phyloP scores from a whole-genome alignment of 106 monocot species.

The Dioscorea dumetorum region DNA sequence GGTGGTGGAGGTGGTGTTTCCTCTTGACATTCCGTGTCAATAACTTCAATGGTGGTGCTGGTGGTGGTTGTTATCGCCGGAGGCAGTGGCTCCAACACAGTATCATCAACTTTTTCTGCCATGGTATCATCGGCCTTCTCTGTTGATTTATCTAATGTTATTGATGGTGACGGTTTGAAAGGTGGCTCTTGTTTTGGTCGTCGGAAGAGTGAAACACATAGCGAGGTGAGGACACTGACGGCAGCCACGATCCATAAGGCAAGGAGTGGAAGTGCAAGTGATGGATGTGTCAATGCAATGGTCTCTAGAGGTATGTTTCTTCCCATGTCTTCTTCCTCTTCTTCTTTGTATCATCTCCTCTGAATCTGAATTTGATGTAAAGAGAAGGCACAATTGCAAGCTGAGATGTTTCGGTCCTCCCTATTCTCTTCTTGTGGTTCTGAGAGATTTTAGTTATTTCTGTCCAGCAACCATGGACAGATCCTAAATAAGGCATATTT shows the following conservation, averaged over 20 bases:
- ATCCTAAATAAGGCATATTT: background rate
- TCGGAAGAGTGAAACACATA: no score
- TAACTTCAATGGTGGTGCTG: background rate
- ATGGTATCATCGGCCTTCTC: background rate
- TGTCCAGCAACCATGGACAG: background rate
- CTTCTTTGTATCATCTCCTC: background rate
- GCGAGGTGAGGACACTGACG: slow-evolving; percentile 10
- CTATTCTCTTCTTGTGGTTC: background rate
- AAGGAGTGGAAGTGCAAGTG: slow-evolving; percentile 6
- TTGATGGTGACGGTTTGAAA: background rate
- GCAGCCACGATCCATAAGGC: slow-evolving; percentile 14
- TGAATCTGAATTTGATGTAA: background rate
- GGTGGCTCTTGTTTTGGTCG: background rate
- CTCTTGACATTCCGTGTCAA: no score
- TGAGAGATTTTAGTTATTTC: background rate
- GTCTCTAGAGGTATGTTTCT: slow-evolving; percentile 9
- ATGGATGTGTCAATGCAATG: slow-evolving; percentile 5
- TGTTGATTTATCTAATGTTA: background rate
- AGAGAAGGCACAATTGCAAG: background rate
- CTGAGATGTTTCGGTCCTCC: background rate
- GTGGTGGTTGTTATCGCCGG: background rate
- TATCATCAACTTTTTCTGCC: background rate
- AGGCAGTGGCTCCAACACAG: background rate
- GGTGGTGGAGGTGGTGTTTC: no score
- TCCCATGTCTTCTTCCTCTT: slow-evolving; percentile 8